These are phyloP conservation scores for Solanum arcanum DNA, from an alignment of 257 asterid species.

Conservation along the genomic window DNA sequence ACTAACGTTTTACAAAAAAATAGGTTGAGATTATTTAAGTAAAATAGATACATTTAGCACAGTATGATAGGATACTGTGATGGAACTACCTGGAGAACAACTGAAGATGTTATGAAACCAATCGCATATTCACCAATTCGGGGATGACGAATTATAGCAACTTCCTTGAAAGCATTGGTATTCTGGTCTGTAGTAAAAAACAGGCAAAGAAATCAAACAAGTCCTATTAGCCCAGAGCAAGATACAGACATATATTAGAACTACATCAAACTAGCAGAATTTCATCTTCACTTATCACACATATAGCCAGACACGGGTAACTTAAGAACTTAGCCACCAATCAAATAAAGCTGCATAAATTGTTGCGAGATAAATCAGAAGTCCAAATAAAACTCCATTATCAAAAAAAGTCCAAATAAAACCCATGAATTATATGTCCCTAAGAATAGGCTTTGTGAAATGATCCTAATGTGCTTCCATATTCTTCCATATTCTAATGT, in stretches of 20 bases:
- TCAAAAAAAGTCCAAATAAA: neutral
- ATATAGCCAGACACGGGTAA: neutral
- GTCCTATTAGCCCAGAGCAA: neutral
- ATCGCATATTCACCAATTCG: slow-evolving; percentile 91
- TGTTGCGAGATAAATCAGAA: neutral
- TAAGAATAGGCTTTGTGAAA: neutral
- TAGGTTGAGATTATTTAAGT: neutral
- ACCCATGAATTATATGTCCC: neutral
- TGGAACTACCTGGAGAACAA: slow-evolving; percentile 67
- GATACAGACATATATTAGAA: neutral
- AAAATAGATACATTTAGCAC: neutral
- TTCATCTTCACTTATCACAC: neutral
- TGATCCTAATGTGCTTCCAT: neutral
- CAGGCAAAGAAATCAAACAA: slow-evolving; percentile 1
- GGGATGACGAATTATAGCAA: slow-evolving; percentile 86
- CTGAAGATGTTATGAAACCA: slow-evolving; percentile 82
- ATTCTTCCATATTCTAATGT: neutral
- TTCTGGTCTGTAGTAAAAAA: slow-evolving; percentile 48
- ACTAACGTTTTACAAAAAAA: neutral
- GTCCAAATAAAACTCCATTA: neutral
- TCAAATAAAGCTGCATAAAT: neutral
- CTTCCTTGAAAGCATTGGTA: slow-evolving; percentile 92
- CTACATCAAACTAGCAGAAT: neutral
- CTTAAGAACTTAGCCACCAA: neutral
- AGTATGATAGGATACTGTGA: neutral